A percentile compares a stretch with the other conserved stretches of the same genome.
These are phyloP conservation scores for Xylaria curta DNA, from an alignment of 495 filamentous ascomycete genomes.

Conservation along the genomic window DNA sequence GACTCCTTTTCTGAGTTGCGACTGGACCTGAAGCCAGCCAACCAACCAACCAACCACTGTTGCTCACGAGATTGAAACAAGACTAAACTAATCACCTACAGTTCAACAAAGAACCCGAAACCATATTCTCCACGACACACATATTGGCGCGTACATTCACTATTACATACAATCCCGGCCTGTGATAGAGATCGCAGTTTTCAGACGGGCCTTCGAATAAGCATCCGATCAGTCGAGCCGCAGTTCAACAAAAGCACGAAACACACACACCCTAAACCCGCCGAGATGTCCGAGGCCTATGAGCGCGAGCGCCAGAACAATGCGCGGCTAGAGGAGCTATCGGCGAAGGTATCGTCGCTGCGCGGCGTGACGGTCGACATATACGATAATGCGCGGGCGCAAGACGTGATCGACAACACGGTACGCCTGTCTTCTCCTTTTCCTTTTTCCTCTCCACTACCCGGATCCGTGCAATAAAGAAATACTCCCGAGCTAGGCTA, in stretches of 20 bases:
- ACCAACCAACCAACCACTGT: not conserved
- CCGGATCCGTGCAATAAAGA: no score
- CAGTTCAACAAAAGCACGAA: not conserved
- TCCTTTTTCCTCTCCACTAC: no score
- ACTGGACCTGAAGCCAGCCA: conserved; percentile 4
- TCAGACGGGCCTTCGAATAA: not conserved
- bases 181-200: not conserved
- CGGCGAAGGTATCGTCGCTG: conserved; percentile 86
- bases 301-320: conserved; percentile 97
- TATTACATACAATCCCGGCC: not conserved
- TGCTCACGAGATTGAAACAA: not conserved
- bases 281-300: conserved; percentile 87
- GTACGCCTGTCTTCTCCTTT: conserved; percentile 55
- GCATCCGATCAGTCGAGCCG: not conserved
- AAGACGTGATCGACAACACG: conserved; percentile 83
- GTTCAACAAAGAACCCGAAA: not conserved
- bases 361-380: conserved; percentile 98
- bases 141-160: conserved; percentile 3
- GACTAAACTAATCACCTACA: not conserved
- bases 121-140: not conserved
- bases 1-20: conserved; percentile 20
- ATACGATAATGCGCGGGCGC: conserved; percentile 89
- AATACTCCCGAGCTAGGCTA: not conserved
- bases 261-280: conserved; percentile 23
- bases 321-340: conserved; percentile 88